Conservation (phyloP, 345 rosid species). For the Psidium guajava region DNA sequence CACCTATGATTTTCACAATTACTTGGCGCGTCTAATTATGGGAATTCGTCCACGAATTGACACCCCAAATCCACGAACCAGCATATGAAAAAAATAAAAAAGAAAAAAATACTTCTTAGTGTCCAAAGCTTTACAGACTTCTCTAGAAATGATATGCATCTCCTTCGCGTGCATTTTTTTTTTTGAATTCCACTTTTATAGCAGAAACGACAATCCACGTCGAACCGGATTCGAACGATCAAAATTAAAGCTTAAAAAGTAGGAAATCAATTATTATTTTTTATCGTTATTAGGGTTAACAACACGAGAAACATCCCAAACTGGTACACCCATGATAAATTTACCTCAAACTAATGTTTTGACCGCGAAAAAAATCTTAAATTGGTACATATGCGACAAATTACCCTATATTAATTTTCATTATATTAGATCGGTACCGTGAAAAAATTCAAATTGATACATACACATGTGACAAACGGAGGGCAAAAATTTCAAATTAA, state of each 20-base stretch:
- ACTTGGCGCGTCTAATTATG: not conserved
- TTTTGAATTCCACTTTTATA: not conserved
- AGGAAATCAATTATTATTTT: not conserved
- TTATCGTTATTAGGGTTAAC: no score
- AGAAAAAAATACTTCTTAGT: not conserved
- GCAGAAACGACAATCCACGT: fast-evolving
- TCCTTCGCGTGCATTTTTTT: not conserved
- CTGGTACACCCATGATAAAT: no score
- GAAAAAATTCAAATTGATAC: no score
- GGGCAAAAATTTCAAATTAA: no score
- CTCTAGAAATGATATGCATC: not conserved
- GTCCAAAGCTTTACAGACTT: not conserved
- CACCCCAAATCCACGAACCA: not conserved
- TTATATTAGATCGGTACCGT: no score
- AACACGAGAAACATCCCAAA: no score
- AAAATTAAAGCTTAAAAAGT: not conserved
- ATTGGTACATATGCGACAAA: no score
- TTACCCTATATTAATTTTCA: no score
- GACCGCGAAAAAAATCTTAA: no score
- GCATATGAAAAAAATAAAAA: not conserved
- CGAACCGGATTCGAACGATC: not conserved
- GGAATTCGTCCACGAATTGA: not conserved
- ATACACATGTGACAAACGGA: no score
- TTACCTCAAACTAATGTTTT: no score
- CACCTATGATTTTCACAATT: fast-evolving